phyloP scores from a whole-genome alignment of 371 early-diverging fungal genomes.

The Lichtheimia hyalospora region DNA sequence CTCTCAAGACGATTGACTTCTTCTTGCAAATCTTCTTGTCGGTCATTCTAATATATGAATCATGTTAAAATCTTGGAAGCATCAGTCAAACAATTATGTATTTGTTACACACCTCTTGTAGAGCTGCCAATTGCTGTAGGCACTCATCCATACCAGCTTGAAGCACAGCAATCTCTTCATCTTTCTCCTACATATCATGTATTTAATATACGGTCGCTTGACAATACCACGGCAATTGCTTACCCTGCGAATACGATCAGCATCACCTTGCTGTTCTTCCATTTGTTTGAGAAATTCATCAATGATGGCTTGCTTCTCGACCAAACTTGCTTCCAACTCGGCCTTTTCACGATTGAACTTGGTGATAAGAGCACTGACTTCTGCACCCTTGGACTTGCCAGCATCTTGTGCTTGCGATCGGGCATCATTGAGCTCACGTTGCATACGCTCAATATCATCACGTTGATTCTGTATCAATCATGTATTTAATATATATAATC shows the following conservation, averaged over 20 bases:
- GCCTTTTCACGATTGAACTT: slow-evolving; percentile 81
- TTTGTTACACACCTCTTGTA: slow-evolving; percentile 50
- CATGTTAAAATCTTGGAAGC: background rate
- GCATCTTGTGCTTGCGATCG: slow-evolving; percentile 79
- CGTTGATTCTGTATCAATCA: slow-evolving; percentile 56
- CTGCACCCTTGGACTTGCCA: slow-evolving; percentile 74
- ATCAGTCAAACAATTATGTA: background rate
- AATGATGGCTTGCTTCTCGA: slow-evolving; percentile 42
- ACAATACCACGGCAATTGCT: background rate
- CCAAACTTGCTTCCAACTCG: slow-evolving; percentile 70
- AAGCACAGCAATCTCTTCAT: slow-evolving; percentile 87
- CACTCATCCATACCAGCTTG: slow-evolving; percentile 97
- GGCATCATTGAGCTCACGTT: slow-evolving; percentile 75
- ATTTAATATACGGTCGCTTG: background rate
- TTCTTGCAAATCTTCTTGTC: slow-evolving; percentile 65
- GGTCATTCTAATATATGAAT: slow-evolving; percentile 25
- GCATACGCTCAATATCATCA: slow-evolving; percentile 79
- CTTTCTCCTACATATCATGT: slow-evolving; percentile 55
- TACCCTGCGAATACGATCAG: slow-evolving; percentile 61
- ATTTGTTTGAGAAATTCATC: slow-evolving; percentile 70
- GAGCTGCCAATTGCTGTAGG: slow-evolving; percentile 77
- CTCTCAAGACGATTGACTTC: slow-evolving; percentile 61
- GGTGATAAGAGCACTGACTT: slow-evolving; percentile 75
- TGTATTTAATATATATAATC: background rate
- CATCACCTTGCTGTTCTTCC: slow-evolving; percentile 68